Base-by-base conservation (phyloP, 1,284 basidiomycete species). In the Pulchroboletus neoregius region DNA sequence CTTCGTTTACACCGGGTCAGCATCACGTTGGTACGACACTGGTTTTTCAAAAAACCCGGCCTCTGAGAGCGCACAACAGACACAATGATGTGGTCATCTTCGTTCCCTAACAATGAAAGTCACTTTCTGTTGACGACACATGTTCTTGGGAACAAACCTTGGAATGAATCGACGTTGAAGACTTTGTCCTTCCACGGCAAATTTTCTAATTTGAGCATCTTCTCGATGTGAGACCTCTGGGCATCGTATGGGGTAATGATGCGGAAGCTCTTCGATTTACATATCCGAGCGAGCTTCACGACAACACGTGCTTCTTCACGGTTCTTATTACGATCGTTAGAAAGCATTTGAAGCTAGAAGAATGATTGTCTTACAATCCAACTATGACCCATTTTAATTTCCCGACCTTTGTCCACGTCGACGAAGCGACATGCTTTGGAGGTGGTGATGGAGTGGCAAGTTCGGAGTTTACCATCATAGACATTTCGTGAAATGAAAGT, bases 21-120 rank as follows among this genome's bases (percentile, higher is more conserved):
- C 82, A 87, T 84, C 32, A 87, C 84, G 61, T 87, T 87, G 12
- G 75, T 74, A 2, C 84, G 74, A 4, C 74, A 64, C 11, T 60
- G n/a, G 41, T 73, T 74, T 6, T 44, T 53, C 16, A 83, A 58
- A 53, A 82, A 84, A 1, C 80, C 79, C 1, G 72, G 57, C 4
- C 50, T 56, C 1, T 56, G 48, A 0, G 79, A 69, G 10, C 79
- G 68, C 3, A 80, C 76, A n/a, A 80, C 50, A 4, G 79, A 86
- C 30, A 87, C 70, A 33, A 87, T 74, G 43, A 85, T 80, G 38
- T 75, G 73, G 43, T 84, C 70, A 30, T 68, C 67, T 49, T 68
- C 59, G 32, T 68, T 65, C 16, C 58, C 63, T 68, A 50, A 11
- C 47, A 34, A 24, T 37, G 28, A 39, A 22, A 33, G 43, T 59